Evolutionary conservation across 164 flowering plant genomes (phyloP), one percentile per base, ranked within the genome.

Genomic region (Vitis riparia): DNA sequence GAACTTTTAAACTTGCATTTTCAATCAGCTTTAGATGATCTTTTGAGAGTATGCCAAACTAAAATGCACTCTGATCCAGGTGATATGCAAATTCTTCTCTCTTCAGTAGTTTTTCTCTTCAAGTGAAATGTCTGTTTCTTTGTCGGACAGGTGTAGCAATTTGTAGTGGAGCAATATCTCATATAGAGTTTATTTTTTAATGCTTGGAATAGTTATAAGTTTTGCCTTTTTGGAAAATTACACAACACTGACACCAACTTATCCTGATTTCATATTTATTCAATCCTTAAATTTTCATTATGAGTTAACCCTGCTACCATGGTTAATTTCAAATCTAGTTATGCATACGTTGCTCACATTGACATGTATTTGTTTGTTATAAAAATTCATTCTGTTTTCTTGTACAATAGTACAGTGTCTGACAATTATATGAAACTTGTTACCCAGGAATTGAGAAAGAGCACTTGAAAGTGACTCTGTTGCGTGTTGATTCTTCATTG

Each of bases 381-480:
- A 17, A 12, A 12, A 5, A 13, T 1, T 6, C 44, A 32, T 52
- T n/a, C 10, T 37, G 55, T 8, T 51, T 65, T 51, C 68, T 65
- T 13, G 13, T 65, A 19, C 27, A 23, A 23, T 23, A 23, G 27
- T 23, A 23, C 27, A 1, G 27, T 55, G 13, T 62, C 44, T 76
- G 55, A 80, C 71, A 30, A 8, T 47, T 59, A n/a, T 29, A 51
- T 78, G 73, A 59, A 66, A 68, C 51, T 68, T 68, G 13, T 74
- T 60, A 65, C 9, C 44, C 87, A 95, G 99, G 96, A 67, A 78
- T 73, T 68, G 97, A 91, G 83, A 95, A 95, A 80, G 98, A 91
- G 71, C 98, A 91, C 86, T 81, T 95, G 78, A 95, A 95, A 83
- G 98, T 93, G 86, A 93, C 91, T 72, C 93, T 95, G 70, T 67